phyloP scores from a whole-genome alignment of 306 rosid genomes.

The Mucuna pruriens region DNA sequence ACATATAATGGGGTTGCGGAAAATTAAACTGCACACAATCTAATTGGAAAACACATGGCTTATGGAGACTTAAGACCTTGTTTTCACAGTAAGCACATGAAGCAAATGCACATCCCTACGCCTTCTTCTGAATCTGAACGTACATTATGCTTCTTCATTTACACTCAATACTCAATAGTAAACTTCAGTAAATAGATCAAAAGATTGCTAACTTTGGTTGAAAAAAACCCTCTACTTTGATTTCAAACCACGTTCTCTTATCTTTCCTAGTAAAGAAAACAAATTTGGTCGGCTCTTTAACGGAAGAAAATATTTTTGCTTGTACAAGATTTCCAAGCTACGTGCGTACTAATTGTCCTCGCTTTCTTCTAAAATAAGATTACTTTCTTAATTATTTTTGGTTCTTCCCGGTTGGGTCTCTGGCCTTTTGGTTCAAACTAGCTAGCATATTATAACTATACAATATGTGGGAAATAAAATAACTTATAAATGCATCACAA shows the following conservation, averaged over 20 bases:
- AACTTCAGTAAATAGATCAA: conserved; percentile 24
- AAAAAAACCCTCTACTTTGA: conserved; percentile 31
- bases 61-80: conserved; percentile 32
- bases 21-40: conserved; percentile 44
- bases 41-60: conserved; percentile 54
- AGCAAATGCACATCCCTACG: conserved; percentile 31
- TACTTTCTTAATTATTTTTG: neutral
- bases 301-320: neutral
- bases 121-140: conserved; percentile 15
- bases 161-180: conserved; percentile 37
- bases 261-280: neutral
- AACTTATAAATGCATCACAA: neutral
- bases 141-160: conserved; percentile 38
- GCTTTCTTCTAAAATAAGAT: neutral
- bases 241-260: conserved; percentile 42
- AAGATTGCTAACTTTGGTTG: conserved; percentile 22
- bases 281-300: neutral
- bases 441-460: neutral
- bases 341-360: conserved; percentile 25
- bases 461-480: neutral
- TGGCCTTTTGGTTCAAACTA: neutral
- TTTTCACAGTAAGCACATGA: conserved; percentile 47
- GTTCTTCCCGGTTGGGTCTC: neutral
- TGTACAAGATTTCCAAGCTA: conserved; percentile 21
- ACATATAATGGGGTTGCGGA: conserved; percentile 32